Base-by-base conservation (phyloP, 805 yeast species). In the Metschnikowia orientalis region DNA sequence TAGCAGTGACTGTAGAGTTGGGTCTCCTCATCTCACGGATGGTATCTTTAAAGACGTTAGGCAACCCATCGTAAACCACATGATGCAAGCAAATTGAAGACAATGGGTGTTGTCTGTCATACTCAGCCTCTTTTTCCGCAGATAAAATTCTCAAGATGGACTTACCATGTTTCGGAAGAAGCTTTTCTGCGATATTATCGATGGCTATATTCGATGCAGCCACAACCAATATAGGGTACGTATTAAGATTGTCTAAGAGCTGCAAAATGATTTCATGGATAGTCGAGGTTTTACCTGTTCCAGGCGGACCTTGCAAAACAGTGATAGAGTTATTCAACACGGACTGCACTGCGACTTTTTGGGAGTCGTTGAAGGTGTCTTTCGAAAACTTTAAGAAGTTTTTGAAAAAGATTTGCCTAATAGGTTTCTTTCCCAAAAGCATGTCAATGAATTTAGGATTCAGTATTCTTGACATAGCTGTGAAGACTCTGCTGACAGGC, bases 151-250 rank as follows among this genome's bases (percentile, higher is more conserved):
- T 64, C 31, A 79, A 53, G 9, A 79, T 69, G 13, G 72, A 67
- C 27, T 67, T 67, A 5, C 68, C 69, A 41, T 74, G 74, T 18
- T 67, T 63, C 8, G 58, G 59, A 48, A 78, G 51, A 37, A 80
- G 59, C 48, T 80, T 79, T 43, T 80, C 87, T 1, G 87, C 87
- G 53, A 81, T 79, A 42, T 81, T 80, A 51, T 80, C 87, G 46
- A 80, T 78, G 2, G 88, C 88, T 48, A 80, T 75, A 47, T 81
- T 81, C 1, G 86, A 79, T 2, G 86, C 83, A 1, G 89, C 87
- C 30, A 79, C 85, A 35, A 81, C 85, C 35, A 80, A 58, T 25
- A 81, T 76, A 1, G 87, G 87, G 45, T 66, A 75, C 2, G 77
- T 67, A 46, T 72, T 64, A 42, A 75, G 63, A 28, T 73, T 73